Base-by-base conservation (phyloP, 75 land plant species). In the Pinus taeda region DNA sequence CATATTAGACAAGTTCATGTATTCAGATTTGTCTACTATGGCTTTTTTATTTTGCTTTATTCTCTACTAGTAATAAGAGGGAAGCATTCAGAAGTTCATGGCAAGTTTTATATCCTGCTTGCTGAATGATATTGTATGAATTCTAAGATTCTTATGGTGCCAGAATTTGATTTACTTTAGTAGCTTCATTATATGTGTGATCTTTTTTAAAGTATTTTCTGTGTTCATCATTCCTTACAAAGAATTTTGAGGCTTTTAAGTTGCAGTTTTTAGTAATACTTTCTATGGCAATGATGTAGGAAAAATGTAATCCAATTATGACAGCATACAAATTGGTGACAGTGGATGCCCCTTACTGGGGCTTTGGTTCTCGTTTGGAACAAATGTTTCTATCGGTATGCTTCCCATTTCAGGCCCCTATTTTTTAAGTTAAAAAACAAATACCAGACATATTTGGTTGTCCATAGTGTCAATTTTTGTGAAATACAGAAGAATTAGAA, bases 241-340 rank as follows among this genome's bases (percentile, higher is more conserved):
- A 5, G 6, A 20, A 59, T 59, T 59, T 18, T 17, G 6, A 59
- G 60, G 18, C 6, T 59, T 59, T 17, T 59, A 18, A 18, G 18
- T 20, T 59, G 60, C 60, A 59, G 20, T 4, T 4, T 59, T 59
- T 3, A 59, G n/a, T 18, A 20, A 17, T 59, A 20, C n/a, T 59
- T 59, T 59, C 3, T 59, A 6, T 59, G 55, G 49, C 13, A 15
- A 61, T 67, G 56, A 59, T 80, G 66, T 87, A 92, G 93, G 86
- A 79, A 15, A 65, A 37, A 6, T 85, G 87, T 80, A 26, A 79
- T 74, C 93, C 93, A 64, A 84, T 92, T 66, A 89, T 92, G 91
- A 92, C 93, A 13, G 89, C 93, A 57, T 92, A 92, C 84, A 92
- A 92, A 74, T 77, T 92, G 73, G 89, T 92, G 29, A 92, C 89